These are phyloP conservation scores for Fremontodendron californicum DNA, from an alignment of 345 rosid genomes.

Conservation along the genomic window DNA sequence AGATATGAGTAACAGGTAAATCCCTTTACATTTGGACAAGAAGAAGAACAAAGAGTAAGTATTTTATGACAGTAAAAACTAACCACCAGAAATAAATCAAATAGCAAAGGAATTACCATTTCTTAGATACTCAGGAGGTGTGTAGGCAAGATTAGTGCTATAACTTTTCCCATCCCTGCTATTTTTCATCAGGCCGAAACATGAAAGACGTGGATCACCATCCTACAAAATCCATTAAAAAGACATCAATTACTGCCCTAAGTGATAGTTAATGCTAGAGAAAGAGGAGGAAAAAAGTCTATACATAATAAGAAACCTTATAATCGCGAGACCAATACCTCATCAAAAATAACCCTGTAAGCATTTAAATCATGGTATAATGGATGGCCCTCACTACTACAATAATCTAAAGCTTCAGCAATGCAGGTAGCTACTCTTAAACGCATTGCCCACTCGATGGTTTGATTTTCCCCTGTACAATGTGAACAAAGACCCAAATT, in stretches of 20 bases:
- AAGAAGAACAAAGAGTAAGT: background rate
- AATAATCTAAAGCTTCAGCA: constrained; percentile 93
- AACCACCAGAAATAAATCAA: background rate
- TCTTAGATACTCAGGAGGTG: constrained; percentile 90
- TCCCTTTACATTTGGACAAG: constrained; percentile 5
- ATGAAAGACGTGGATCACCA: constrained; percentile 96
- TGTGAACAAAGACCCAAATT: constrained; percentile 17
- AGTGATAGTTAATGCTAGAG: constrained; percentile 3
- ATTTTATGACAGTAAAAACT: background rate
- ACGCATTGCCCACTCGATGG: constrained; percentile 95
- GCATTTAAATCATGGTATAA: constrained; percentile 96
- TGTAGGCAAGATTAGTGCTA: constrained; percentile 90
- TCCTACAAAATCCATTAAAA: constrained; percentile 47
- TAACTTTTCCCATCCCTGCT: constrained; percentile 93
- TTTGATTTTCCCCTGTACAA: constrained; percentile 87
- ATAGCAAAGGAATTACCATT: constrained; percentile 48
- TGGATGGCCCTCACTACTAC: constrained; percentile 70
- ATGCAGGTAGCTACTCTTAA: constrained; percentile 83
- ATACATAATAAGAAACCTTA: background rate
- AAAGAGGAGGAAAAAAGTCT: background rate
- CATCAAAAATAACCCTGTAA: constrained; percentile 94
- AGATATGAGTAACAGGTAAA: background rate
- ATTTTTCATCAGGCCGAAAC: constrained; percentile 97
- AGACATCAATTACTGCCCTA: constrained; percentile 4
- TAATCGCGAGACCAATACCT: constrained; percentile 47